Evolutionary conservation across 805 yeast genomes (phyloP).

Genomic region (Candida caryicola): DNA sequence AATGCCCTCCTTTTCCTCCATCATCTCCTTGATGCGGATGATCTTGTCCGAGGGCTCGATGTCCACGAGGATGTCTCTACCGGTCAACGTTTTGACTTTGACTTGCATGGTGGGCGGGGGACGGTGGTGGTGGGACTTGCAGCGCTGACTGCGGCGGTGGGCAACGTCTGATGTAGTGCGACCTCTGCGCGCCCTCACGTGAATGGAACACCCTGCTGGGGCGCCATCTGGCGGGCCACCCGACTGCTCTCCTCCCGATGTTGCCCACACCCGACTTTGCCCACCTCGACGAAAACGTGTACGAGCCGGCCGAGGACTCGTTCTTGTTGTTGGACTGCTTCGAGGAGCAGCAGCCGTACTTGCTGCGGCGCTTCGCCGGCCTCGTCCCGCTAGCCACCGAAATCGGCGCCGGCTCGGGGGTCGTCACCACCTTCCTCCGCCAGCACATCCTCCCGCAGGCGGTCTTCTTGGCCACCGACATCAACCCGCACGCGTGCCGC

Average conservation of each 20-base stretch:
- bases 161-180: neutral
- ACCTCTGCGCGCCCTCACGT: neutral
- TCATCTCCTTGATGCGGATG: slow-evolving; percentile 77
- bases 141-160: neutral
- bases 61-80: slow-evolving; percentile 77
- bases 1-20: slow-evolving; percentile 95
- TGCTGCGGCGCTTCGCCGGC: slow-evolving; percentile 19
- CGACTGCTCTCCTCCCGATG: too few species aligned
- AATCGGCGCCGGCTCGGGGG: slow-evolving; percentile 90
- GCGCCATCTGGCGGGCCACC: too few species aligned
- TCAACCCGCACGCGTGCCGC: slow-evolving; percentile 74
- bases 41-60: slow-evolving; percentile 68
- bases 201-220: too few species aligned
- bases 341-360: slow-evolving; percentile 51
- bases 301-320: slow-evolving; percentile 95
- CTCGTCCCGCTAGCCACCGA: slow-evolving; percentile 63
- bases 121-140: too few species aligned
- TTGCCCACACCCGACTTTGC: slow-evolving; percentile 71
- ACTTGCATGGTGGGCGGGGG: slow-evolving; percentile 51
- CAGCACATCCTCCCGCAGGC: slow-evolving; percentile 51
- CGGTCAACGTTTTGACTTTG: slow-evolving; percentile 75
- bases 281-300: slow-evolving; percentile 66
- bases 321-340: slow-evolving; percentile 78
- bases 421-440: slow-evolving; percentile 76
- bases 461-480: slow-evolving; percentile 66